Conservation (phyloP, 202 grass and related monocot genomes). For the Zizania palustris region DNA sequence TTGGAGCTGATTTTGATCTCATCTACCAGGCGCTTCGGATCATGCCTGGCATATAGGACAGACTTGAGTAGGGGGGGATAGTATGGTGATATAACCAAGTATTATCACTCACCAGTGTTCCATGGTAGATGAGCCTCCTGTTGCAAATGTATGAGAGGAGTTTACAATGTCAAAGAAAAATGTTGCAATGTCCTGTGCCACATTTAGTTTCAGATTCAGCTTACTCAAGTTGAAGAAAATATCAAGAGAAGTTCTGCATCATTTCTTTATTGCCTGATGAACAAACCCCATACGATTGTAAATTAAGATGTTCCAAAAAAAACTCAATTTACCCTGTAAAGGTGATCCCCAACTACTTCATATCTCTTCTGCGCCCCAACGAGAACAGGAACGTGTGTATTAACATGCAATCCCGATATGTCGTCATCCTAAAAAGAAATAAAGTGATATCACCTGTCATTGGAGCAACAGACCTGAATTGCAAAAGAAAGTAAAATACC, state of each 20-base stretch:
- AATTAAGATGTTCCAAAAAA: background rate
- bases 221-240: background rate
- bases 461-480: background rate
- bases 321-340: slow-evolving; percentile 64
- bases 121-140: slow-evolving; percentile 62
- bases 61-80: background rate
- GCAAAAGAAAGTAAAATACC: background rate
- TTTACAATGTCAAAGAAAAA: slow-evolving; percentile 65
- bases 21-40: slow-evolving; percentile 60
- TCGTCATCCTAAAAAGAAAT: slow-evolving; percentile 59
- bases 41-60: slow-evolving; percentile 34
- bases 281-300: background rate
- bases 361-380: slow-evolving; percentile 64
- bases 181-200: slow-evolving; percentile 57
- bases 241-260: background rate
- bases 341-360: slow-evolving; percentile 58
- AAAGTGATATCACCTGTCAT: background rate
- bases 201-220: slow-evolving; percentile 18
- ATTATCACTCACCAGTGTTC: slow-evolving; percentile 59
- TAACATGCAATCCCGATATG: slow-evolving; percentile 63
- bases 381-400: slow-evolving; percentile 66
- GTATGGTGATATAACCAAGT: background rate
- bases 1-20: slow-evolving; percentile 57
- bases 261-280: background rate
- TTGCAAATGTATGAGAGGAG: slow-evolving; percentile 69